Evolutionary conservation across 352 stramenopile genomes (phyloP), one percentile per base, ranked within the genome.

Genomic region (Elongisporangium undulatum): DNA sequence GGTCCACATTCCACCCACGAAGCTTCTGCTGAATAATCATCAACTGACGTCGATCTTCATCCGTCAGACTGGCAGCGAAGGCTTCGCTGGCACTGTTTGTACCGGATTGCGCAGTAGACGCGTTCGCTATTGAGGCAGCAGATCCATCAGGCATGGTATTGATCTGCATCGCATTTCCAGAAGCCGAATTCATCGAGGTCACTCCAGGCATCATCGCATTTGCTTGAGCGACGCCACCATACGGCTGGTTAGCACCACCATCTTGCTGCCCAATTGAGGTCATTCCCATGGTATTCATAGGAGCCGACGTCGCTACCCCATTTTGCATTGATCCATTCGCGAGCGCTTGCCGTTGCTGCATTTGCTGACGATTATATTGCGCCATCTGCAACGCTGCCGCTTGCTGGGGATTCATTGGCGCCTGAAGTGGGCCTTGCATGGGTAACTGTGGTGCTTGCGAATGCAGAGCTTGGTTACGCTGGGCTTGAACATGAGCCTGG

Each of bases 11-110:
- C 56, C 82, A 86, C 13, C 80, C 72, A 41, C 70, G 74, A 16
- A 95, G 60, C 39, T 89, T 87, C 53, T 90, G 70, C 59, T 90
- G 83, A 45, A 95, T 89, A 17, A 85, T 66, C 23, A 79, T 66
- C 29, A 95, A 59, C 54, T 95, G 86, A 15, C 73, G 71, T 24
- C 87, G 82, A 16, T 93, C 82, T 57, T 92, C 82, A 13, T 84
- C 75, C 4, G 76, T 75, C 58, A 89, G 51, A 16, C 82, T 88
- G 19, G 76, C 64, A 48, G 77, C 58, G 19, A 65, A 63, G 13
- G 60, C 69, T 51, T 69, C 63, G 34, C 53, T 62, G 13, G 63
- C 39, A 41, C 21, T 63, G 12, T 49, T 21, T 23, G 39, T 51
- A 56, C 19, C 26, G 17, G 51, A 24, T 13, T 22, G 22, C 12